These are phyloP conservation scores for Pseudogymnoascus sp. DNA, from an alignment of 2,329 filamentous ascomycete species.

Conservation along the genomic window DNA sequence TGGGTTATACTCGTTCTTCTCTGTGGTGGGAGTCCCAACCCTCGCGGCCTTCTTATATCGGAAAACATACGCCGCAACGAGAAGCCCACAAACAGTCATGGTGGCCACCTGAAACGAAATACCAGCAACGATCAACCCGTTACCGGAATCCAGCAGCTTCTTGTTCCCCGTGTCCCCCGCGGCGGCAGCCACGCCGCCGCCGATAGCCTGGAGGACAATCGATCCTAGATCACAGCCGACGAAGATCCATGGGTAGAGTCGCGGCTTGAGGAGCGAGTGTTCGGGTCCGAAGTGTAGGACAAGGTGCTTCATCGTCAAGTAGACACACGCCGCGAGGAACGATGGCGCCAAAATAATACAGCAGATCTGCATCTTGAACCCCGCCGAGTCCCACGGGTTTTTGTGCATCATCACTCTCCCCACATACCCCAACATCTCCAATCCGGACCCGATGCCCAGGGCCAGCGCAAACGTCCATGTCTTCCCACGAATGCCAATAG, in stretches of 20 bases:
- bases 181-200: conserved; percentile 44
- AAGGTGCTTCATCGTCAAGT: conserved; percentile 57
- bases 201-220: conserved; percentile 51
- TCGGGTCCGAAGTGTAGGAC: conserved; percentile 41
- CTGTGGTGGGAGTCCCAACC: background rate
- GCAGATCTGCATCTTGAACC: conserved; percentile 54
- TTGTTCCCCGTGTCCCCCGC: conserved; percentile 3
- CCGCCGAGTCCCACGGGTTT: conserved; percentile 47
- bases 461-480: conserved; percentile 50
- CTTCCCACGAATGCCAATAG: conserved; percentile 41
- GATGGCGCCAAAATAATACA: conserved; percentile 36
- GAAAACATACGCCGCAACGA: conserved; percentile 12
- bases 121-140: conserved; percentile 35
- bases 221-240: conserved; percentile 52
- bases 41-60: background rate
- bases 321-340: conserved; percentile 55
- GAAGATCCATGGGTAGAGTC: conserved; percentile 49
- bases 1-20: background rate
- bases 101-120: conserved; percentile 34
- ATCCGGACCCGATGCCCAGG: conserved; percentile 41
- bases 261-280: conserved; percentile 45
- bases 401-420: conserved; percentile 43
- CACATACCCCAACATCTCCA: conserved; percentile 49
- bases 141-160: conserved; percentile 12
- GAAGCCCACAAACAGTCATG: conserved; percentile 26